Evolutionary conservation across 345 rosid species (phyloP), one percentile per base, ranked within the genome.

Genomic region (Salix purpurea): DNA sequence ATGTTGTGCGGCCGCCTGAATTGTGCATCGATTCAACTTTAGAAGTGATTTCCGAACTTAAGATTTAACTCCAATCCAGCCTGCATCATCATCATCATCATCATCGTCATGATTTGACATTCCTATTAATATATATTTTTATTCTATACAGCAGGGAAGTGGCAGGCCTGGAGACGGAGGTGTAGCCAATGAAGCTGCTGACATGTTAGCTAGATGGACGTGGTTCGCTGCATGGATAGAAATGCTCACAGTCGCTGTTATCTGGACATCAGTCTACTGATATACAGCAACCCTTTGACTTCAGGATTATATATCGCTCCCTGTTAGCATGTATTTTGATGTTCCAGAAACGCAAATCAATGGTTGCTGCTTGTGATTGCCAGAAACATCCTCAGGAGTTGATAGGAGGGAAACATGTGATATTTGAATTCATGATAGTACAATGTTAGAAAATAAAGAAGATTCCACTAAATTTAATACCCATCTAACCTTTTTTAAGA

Each of bases 1-100:
- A 89, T 78, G 86, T 92, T 36, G 93, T 91, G 62, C 88, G 93
- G 73, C 89, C 86, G 80, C 89, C 96, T 40, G 82, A 81, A 76
- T 62, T 76, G 42, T 92, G 97, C 85, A 74, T 76, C 54, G 36
- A 74, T 13, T 37, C 80, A 71, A 36, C 50, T 50, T 37, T 19
- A 46, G 34, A 77, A 71, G 80, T 77, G 52, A 65, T 50, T 65
- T 56, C 68, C 46, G 23, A 36, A 24, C 23, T 67, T 64, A n/a
- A 6, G n/a, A 15, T 62, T 75, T 36, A 21, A 23, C 54, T 70
- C 69, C 32, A 21, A 52, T 70, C 61, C 32, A 19, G 36, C 24
- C 30, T n/a, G 50, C 12, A n/a, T 23, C 34, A n/a, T 23, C 34
- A 4, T 40, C 12, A n/a, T 23, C 34, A n/a, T 23, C 34, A 4